Percentiles rank a stretch among this genome's conserved stretches.
These are phyloP conservation scores for Grifola frondosa DNA, from an alignment of 1,284 basidiomycete genomes.

Conservation along the genomic window DNA sequence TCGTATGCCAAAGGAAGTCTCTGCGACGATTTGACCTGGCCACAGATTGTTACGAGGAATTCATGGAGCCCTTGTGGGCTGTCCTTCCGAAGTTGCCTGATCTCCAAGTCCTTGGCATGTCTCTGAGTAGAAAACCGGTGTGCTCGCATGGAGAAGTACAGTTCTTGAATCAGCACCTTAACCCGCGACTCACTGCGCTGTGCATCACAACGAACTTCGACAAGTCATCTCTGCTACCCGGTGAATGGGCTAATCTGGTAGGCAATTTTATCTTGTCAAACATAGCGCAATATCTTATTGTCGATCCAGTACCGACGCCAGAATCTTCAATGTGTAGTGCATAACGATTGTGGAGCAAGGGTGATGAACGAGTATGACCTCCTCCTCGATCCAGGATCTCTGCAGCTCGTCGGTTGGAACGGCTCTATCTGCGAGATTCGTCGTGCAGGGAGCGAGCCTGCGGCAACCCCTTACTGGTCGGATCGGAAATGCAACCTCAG, in stretches of 20 bases:
- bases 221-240: not conserved
- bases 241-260: too few relatives aligned
- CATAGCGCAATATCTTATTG: too few relatives aligned
- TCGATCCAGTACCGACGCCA: too few relatives aligned
- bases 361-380: too few relatives aligned
- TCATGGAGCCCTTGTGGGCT: not conserved
- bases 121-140: not conserved
- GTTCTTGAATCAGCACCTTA: not conserved
- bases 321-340: too few relatives aligned
- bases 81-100: constrained; percentile 2
- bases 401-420: constrained; percentile 12
- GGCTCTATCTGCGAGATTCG: constrained; percentile 10
- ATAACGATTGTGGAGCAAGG: too few relatives aligned
- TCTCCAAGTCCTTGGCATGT: constrained; percentile 8
- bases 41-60: not conserved
- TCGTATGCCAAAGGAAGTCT: constrained; percentile 8
- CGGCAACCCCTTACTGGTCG: constrained; percentile 7
- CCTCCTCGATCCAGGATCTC: constrained; percentile 5
- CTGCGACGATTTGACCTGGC: constrained; percentile 11
- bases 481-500: constrained; percentile 2
- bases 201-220: not conserved
- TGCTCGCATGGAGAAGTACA: not conserved
- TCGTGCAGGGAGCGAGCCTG: not conserved
- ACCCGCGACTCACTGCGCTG: not conserved
- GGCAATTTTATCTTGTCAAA: too few relatives aligned